Evolutionary conservation across 768 basidiomycete species (phyloP).

Genomic region (Auricularia cornea): DNA sequence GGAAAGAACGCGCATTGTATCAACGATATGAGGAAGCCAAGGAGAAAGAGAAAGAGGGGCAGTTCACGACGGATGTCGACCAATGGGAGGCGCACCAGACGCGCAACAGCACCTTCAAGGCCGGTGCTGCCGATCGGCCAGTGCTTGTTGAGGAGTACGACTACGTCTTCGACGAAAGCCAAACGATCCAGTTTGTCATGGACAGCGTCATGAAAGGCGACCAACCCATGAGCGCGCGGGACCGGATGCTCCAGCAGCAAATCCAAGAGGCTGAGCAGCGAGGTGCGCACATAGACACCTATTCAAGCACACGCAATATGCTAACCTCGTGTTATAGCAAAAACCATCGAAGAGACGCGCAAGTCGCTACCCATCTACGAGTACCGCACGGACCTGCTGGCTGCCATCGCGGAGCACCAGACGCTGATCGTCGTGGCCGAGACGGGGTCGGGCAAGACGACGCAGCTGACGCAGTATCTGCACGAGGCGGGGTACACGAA

Average conservation of each 20-base stretch:
- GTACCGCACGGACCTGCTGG: conserved; percentile 80
- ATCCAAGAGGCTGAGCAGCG: conserved; percentile 88
- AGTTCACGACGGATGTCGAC: conserved; percentile 94
- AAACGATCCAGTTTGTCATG: conserved; percentile 93
- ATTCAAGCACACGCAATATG: conserved; percentile 1
- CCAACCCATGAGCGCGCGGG: conserved; percentile 69
- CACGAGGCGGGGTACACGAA: conserved; percentile 95
- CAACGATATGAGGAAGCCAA: conserved; percentile 92
- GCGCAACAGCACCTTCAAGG: conserved; percentile 78
- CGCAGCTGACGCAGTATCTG: conserved; percentile 95
- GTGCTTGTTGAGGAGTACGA: conserved; percentile 83
- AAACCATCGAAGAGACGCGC: conserved; percentile 86
- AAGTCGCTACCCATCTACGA: conserved; percentile 88
- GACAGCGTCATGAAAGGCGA: conserved; percentile 62
- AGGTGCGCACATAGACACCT: conserved; percentile 10
- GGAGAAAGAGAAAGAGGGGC: conserved; percentile 66
- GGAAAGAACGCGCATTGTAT: conserved; percentile 86
- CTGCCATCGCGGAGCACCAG: conserved; percentile 85
- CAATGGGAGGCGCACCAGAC: conserved; percentile 96
- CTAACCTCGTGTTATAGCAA: conserved; percentile 38
- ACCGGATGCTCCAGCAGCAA: conserved; percentile 75
- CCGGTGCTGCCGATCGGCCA: conserved; percentile 84
- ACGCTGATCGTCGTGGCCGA: conserved; percentile 97
- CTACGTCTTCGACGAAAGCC: conserved; percentile 96
- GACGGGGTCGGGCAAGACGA: conserved; percentile 98